Evolutionary conservation across 2,329 filamentous ascomycete genomes (phyloP).

Genomic region (Neopestalotiopsis rosae): DNA sequence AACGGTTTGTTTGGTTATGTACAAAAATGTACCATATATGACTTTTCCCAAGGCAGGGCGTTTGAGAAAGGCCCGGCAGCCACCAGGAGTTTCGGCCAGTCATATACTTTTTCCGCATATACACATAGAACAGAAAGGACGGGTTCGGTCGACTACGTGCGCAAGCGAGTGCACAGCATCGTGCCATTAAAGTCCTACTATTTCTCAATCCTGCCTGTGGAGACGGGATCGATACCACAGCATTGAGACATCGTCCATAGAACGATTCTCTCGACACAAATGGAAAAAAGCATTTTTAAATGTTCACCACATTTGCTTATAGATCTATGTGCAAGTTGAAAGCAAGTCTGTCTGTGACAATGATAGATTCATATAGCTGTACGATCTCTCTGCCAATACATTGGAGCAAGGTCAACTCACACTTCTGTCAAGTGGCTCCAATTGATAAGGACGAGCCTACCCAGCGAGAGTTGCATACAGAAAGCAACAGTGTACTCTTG

Average conservation of each 20-base stretch:
- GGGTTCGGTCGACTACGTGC: not conserved
- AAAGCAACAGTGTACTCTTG: too few relatives aligned
- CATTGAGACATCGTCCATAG: not conserved
- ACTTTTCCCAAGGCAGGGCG: not conserved
- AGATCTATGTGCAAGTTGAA: not conserved
- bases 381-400: too few relatives aligned
- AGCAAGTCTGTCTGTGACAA: too few relatives aligned
- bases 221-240: not conserved
- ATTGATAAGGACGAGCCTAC: too few relatives aligned
- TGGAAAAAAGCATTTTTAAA: not conserved
- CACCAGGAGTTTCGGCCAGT: constrained; percentile 1
- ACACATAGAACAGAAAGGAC: not conserved
- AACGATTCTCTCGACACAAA: not conserved
- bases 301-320: not conserved
- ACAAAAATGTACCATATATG: constrained; percentile 11
- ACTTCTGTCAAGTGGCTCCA: too few relatives aligned
- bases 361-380: too few relatives aligned
- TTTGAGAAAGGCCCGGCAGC: not conserved
- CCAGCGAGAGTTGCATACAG: too few relatives aligned
- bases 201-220: not conserved
- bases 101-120: not conserved
- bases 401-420: too few relatives aligned
- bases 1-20: constrained; percentile 10
- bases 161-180: not conserved
- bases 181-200: not conserved